Evolutionary conservation across 2,329 filamentous ascomycete species (phyloP).

Genomic region (Cercospora sp.): DNA sequence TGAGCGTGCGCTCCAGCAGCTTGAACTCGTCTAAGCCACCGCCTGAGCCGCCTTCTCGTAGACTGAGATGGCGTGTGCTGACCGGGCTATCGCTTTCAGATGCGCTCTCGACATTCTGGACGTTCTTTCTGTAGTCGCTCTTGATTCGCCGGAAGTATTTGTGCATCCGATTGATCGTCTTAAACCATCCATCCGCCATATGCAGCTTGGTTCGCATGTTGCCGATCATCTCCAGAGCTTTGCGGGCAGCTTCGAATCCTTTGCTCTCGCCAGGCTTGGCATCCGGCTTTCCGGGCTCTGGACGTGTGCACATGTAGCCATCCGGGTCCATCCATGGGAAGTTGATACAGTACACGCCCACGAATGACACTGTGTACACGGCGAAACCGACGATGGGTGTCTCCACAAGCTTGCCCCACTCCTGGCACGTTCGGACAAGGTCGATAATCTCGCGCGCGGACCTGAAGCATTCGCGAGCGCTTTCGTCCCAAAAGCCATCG

Average conservation of each 20-base stretch:
- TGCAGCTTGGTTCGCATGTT: conserved; percentile 55
- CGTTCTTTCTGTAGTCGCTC: conserved; percentile 48
- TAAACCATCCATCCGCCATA: conserved; percentile 59
- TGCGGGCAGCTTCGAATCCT: conserved; percentile 48
- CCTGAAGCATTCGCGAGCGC: conserved; percentile 62
- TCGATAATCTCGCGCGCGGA: conserved; percentile 65
- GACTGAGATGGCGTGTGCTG: conserved; percentile 32
- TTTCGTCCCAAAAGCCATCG: conserved; percentile 61
- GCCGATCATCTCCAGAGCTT: conserved; percentile 53
- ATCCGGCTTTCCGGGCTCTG: conserved; percentile 15
- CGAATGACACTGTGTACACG: conserved; percentile 65
- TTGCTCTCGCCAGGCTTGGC: conserved; percentile 29
- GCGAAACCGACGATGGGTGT: conserved; percentile 68
- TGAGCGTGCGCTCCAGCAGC: conserved; percentile 41
- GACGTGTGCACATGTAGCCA: conserved; percentile 50
- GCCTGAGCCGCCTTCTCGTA: conserved; percentile 42
- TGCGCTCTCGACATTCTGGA: conserved; percentile 33
- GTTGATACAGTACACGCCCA: conserved; percentile 63
- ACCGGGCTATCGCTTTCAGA: conserved; percentile 36
- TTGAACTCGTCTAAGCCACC: conserved; percentile 60
- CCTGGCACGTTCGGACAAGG: conserved; percentile 62
- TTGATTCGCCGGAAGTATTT: conserved; percentile 55
- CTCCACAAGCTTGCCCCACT: conserved; percentile 62
- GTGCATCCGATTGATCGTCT: conserved; percentile 56
- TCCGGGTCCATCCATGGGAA: conserved; percentile 68